Percentiles rank a stretch among this genome's conserved stretches.
These are phyloP conservation scores for Suillus subaureus DNA, from an alignment of 768 basidiomycete genomes.

Conservation along the genomic window DNA sequence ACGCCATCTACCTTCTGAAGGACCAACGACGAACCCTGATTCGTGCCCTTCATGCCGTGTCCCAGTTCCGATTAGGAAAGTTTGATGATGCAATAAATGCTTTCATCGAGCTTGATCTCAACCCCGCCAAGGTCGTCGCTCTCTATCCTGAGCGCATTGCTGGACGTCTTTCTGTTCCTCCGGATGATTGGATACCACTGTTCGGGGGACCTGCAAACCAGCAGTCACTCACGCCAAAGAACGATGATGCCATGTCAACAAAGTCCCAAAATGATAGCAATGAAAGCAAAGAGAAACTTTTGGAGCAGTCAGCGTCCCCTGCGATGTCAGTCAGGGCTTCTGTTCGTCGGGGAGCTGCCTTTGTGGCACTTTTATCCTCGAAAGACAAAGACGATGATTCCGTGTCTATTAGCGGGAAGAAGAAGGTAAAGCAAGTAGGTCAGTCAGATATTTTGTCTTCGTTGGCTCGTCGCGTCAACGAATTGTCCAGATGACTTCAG, in stretches of 20 bases:
- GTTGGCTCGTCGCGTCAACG: neutral
- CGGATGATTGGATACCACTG: conserved; percentile 74
- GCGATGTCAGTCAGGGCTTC: conserved; percentile 46
- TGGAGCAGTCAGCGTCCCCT: conserved; percentile 36
- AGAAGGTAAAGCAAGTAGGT: conserved; percentile 31
- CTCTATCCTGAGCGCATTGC: conserved; percentile 83
- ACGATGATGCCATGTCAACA: conserved; percentile 30
- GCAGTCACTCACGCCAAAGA: conserved; percentile 16
- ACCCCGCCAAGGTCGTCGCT: conserved; percentile 92
- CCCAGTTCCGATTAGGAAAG: conserved; percentile 67
- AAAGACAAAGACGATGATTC: conserved; percentile 63
- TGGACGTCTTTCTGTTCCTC: conserved; percentile 72
- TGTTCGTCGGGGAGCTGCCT: conserved; percentile 46
- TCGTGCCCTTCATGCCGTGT: conserved; percentile 77
- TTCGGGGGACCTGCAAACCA: conserved; percentile 72
- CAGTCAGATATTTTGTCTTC: conserved; percentile 28
- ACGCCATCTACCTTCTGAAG: conserved; percentile 34
- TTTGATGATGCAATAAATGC: conserved; percentile 83
- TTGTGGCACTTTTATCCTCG: conserved; percentile 47
- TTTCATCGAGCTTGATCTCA: conserved; percentile 86
- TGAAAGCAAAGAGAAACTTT: conserved; percentile 27
- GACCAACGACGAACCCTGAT: conserved; percentile 58
- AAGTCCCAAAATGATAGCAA: conserved; percentile 28
- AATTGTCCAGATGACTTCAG: conserved; percentile 53
- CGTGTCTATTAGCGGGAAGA: conserved; percentile 49